Evolutionary conservation across 805 yeast species (phyloP), one percentile per base, ranked within the genome.

Genomic region (Saccharomycopsis sp.): DNA sequence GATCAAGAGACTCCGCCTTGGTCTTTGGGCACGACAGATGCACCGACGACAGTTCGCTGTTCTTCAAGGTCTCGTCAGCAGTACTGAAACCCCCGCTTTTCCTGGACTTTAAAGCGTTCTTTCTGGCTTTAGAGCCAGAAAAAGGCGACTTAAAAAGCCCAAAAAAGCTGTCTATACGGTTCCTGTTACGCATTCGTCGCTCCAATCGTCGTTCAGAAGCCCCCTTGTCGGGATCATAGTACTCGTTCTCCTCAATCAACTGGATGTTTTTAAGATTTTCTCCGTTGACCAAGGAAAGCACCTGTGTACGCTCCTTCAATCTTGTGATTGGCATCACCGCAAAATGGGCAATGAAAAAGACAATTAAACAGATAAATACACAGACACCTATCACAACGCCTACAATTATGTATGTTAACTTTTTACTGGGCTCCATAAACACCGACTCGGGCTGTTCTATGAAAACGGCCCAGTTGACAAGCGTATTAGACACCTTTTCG

Each of bases 361-460:
- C 89, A n/a, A 88, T 68, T 1, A 88, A 61, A 63, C 88, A 83
- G 76, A 89, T 82, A 62, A 86, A 79, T 0, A 75, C 88, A 2
- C 94, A 94, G 20, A 87, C 82, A 1, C 88, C 96, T 44, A 91
- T 74, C 23, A 88, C 89, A 1, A 88, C 85, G 3, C 94, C 96
- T 52, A 85, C 78, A 60, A 89, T 85, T 54, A 91, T 86, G 63
- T 82, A 81, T 1, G 85, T 78, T 47, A 91, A 71, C 62, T 78
- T 79, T 22, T 77, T 72, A 3, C 86, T 78, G 0, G 96, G 94
- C 2, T 75, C 80, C 68, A 82, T 73, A 68, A 90, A 89, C 1
- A 71, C 78, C 1, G 74, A 62, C 61, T 81, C 77, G 1, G 78
- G 72, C 67, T 89, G 96, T 63, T 85, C 85, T 2, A 91, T 82